Evolutionary conservation across 139 green algal genomes (phyloP).

Genomic region (Chlorella sp.): DNA sequence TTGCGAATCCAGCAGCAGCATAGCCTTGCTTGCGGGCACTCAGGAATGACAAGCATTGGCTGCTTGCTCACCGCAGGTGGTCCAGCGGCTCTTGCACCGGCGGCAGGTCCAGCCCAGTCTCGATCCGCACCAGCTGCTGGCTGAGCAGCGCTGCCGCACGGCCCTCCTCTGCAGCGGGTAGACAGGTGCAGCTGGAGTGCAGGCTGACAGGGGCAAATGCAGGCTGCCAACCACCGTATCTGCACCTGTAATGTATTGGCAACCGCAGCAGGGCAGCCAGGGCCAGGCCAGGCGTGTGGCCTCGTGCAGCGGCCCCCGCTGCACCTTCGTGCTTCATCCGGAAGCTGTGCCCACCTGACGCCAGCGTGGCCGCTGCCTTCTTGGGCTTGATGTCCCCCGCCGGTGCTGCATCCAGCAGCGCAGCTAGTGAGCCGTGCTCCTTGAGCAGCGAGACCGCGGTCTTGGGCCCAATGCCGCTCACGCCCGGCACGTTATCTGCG

Average conservation of each 20-base stretch:
- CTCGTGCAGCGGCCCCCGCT: too few species aligned
- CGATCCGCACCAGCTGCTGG: conserved; percentile 64
- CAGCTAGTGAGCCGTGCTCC: conserved; percentile 48
- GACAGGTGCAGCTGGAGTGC: neutral
- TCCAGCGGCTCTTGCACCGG: conserved; percentile 36
- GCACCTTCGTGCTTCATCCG: too few species aligned
- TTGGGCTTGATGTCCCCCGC: conserved; percentile 23
- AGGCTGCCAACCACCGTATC: too few species aligned
- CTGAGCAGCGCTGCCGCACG: conserved; percentile 56
- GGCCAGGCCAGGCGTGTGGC: too few species aligned
- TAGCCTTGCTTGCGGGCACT: neutral
- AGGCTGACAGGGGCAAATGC: too few species aligned
- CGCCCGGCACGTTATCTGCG: conserved; percentile 58
- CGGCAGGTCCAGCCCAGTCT: conserved; percentile 59
- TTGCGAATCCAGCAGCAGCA: too few species aligned
- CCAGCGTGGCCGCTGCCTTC: conserved; percentile 4
- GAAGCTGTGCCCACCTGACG: neutral
- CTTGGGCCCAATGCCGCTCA: conserved; percentile 68
- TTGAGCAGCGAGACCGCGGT: conserved; percentile 53
- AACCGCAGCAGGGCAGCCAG: too few species aligned
- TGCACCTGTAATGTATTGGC: too few species aligned
- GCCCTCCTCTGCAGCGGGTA: conserved; percentile 42
- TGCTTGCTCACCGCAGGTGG: conserved; percentile 33
- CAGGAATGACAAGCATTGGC: neutral
- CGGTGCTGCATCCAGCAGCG: conserved; percentile 41